phyloP scores from a whole-genome alignment of 2,329 filamentous ascomycete species.

The Fusarium sp. region DNA sequence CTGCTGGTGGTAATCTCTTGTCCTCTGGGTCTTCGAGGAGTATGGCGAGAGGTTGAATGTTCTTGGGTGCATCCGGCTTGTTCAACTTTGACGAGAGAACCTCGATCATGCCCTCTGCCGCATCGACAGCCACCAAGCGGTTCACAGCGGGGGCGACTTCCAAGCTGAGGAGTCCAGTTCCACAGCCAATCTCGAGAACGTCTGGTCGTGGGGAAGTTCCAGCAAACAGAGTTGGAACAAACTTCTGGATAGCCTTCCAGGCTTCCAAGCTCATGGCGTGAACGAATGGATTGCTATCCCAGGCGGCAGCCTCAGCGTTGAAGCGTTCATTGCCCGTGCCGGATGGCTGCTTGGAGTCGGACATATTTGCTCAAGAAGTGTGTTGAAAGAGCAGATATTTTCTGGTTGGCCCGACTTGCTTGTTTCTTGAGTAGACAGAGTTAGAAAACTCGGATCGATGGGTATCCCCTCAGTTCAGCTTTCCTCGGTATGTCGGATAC shows the following conservation, averaged over 20 bases:
- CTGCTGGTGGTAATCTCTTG: conserved; percentile 49
- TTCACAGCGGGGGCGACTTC: conserved; percentile 59
- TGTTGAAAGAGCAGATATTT: neutral
- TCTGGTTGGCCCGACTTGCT: neutral
- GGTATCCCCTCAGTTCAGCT: neutral
- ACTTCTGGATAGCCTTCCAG: conserved; percentile 36
- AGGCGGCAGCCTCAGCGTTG: conserved; percentile 63
- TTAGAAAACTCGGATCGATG: neutral
- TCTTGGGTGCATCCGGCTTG: conserved; percentile 44
- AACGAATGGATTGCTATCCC: conserved; percentile 64
- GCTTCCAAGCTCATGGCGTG: conserved; percentile 55
- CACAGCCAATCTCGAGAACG: conserved; percentile 67
- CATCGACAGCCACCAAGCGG: conserved; percentile 63
- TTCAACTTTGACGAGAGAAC: conserved; percentile 58
- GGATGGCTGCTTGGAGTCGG: neutral
- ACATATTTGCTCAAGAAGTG: neutral
- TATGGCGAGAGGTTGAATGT: conserved; percentile 58
- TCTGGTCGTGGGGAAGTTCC: conserved; percentile 37
- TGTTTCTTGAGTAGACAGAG: neutral
- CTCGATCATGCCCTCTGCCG: conserved; percentile 64
- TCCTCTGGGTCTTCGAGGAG: conserved; percentile 62
- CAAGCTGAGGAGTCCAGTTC: conserved; percentile 65
- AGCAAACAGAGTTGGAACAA: conserved; percentile 36
- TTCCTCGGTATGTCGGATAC: neutral
- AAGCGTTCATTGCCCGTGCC: conserved; percentile 52